phyloP scores from a whole-genome alignment of 805 yeast species.

The Saturnispora diversa region DNA sequence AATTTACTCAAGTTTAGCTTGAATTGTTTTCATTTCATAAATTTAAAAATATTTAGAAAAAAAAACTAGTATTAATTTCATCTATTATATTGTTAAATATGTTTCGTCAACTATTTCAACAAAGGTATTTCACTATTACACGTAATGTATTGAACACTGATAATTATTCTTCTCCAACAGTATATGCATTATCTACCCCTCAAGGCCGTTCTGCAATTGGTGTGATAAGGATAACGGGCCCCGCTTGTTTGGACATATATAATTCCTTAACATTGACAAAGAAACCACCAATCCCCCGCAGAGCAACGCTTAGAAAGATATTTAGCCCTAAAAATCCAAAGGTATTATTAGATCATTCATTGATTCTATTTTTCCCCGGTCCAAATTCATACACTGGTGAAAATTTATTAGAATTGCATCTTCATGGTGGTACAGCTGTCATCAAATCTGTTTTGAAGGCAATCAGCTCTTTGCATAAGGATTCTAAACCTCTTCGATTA shows the following conservation, averaged over 20 bases:
- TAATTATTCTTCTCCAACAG: constrained; percentile 44
- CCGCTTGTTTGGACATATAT: constrained; percentile 42
- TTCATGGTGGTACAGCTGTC: constrained; percentile 92
- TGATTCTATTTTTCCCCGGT: constrained; percentile 56
- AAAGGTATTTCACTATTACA: background rate
- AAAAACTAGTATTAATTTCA: too few species aligned
- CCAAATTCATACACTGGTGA: constrained; percentile 92
- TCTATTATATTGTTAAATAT: too few species aligned
- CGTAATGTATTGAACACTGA: background rate
- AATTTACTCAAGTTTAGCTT: too few species aligned
- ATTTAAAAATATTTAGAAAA: too few species aligned
- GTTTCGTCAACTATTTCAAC: background rate
- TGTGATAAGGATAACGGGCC: constrained; percentile 75
- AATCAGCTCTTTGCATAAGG: constrained; percentile 45
- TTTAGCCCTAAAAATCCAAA: constrained; percentile 25
- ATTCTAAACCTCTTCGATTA: constrained; percentile 47
- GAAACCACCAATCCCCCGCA: constrained; percentile 39
- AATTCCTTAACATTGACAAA: constrained; percentile 37
- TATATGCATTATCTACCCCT: constrained; percentile 85
- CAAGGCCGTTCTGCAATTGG: constrained; percentile 80
- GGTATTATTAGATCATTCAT: constrained; percentile 64
- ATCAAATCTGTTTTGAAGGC: constrained; percentile 59
- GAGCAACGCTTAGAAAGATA: constrained; percentile 51
- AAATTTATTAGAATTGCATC: constrained; percentile 78
- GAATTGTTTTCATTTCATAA: too few species aligned